Conservation (phyloP, 495 filamentous ascomycete species). For the Penicillium manginii region DNA sequence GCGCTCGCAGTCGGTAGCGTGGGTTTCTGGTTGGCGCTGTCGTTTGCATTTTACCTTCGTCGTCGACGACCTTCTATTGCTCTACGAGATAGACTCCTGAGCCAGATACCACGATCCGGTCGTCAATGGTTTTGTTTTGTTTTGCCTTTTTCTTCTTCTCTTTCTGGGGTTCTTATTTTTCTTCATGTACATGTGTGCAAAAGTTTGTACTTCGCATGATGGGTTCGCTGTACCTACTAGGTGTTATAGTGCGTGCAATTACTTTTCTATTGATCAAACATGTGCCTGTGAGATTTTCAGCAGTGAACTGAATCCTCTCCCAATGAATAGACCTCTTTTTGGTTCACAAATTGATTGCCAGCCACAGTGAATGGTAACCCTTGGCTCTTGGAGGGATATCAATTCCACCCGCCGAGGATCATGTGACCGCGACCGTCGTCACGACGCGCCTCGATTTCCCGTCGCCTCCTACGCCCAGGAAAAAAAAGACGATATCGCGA, state of each 20-base stretch:
- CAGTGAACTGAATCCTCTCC: too few species aligned
- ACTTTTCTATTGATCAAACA: not conserved
- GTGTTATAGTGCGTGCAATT: not conserved
- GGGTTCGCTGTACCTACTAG: conserved; percentile 1
- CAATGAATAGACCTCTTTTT: too few species aligned
- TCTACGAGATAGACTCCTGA: conserved; percentile 52
- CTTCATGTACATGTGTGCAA: conserved; percentile 22
- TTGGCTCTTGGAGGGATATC: not conserved
- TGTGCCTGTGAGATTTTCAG: too few species aligned
- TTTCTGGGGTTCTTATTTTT: conserved; percentile 11
- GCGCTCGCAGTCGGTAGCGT: conserved; percentile 37
- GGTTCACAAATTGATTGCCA: too few species aligned
- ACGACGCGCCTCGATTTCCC: not conserved
- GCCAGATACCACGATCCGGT: conserved; percentile 53
- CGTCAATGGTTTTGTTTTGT: conserved; percentile 24
- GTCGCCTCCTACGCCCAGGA: not conserved
- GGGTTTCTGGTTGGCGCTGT: conserved; percentile 48
- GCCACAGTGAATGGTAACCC: not conserved
- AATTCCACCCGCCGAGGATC: not conserved
- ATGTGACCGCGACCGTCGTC: not conserved
- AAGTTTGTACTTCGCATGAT: conserved; percentile 22
- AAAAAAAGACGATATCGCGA: not conserved
- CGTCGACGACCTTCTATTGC: conserved; percentile 34
- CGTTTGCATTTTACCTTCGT: conserved; percentile 42
- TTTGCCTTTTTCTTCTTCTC: conserved; percentile 10